Conservation (phyloP, 1,284 basidiomycete genomes). For the Marasmius tenuissimus region DNA sequence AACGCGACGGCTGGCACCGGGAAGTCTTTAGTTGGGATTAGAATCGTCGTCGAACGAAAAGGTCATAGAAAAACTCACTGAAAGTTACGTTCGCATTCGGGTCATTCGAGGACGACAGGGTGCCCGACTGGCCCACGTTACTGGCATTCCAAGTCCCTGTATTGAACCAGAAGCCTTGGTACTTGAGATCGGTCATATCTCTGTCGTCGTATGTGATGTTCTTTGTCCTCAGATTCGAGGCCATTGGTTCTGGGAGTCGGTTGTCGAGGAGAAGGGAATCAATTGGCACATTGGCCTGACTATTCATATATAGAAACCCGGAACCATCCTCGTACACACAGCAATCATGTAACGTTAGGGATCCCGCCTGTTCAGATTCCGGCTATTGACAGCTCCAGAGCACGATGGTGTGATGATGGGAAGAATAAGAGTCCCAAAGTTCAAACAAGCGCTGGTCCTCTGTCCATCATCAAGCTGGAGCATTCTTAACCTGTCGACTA, state of each 20-base stretch:
- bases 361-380: too few relatives aligned
- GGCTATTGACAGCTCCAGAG: too few relatives aligned
- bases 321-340: not conserved
- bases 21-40: conserved; percentile 10
- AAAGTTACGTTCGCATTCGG: conserved; percentile 27
- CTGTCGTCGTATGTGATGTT: conserved; percentile 26
- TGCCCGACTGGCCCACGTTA: conserved; percentile 24
- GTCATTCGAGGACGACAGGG: conserved; percentile 23
- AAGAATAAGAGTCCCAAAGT: not conserved
- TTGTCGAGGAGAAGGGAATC: not conserved
- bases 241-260: not conserved
- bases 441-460: not conserved
- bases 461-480: conserved; percentile 4
- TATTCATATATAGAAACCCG: not conserved
- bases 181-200: conserved; percentile 17
- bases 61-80: conserved; percentile 13
- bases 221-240: not conserved
- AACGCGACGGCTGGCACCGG: conserved; percentile 27
- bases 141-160: conserved; percentile 26
- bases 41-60: not conserved
- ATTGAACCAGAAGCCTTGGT: conserved; percentile 22
- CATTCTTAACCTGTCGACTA: conserved; percentile 31
- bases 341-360: too few relatives aligned
- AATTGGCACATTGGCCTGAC: not conserved
- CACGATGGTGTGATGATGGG: not conserved